Evolutionary conservation across 148 eudicot species (phyloP).

Genomic region (Rhododendron henanense): DNA sequence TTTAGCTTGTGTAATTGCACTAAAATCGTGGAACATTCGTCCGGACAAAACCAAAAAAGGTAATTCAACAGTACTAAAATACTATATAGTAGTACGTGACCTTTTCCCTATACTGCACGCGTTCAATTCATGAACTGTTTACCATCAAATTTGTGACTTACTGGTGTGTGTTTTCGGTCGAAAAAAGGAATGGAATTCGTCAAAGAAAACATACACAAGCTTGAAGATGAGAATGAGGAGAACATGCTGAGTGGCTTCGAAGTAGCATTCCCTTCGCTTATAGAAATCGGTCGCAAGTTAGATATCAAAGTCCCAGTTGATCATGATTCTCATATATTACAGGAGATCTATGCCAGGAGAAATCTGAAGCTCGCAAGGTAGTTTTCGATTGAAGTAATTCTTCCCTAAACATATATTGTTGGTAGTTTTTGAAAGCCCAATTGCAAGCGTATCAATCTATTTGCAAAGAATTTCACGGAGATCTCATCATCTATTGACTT

Average conservation of each 20-base stretch:
- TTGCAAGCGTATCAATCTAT: too few relatives aligned
- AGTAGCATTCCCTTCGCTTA: conserved; percentile 76
- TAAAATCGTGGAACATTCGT: conserved; percentile 61
- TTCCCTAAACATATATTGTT: not conserved
- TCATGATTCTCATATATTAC: conserved; percentile 41
- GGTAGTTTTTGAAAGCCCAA: too few relatives aligned
- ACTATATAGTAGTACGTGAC: too few relatives aligned
- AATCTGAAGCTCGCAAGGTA: conserved; percentile 65
- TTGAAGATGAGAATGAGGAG: conserved; percentile 54
- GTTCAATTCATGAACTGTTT: too few relatives aligned
- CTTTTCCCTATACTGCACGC: too few relatives aligned
- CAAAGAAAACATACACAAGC: conserved; percentile 50
- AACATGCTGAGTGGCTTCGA: conserved; percentile 93
- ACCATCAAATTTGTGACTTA: not conserved
- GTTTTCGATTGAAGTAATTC: not conserved
- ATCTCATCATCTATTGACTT: too few relatives aligned
- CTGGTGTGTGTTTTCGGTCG: too few relatives aligned
- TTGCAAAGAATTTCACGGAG: too few relatives aligned
- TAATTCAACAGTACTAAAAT: not conserved
- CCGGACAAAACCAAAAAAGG: conserved; percentile 43
- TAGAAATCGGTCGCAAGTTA: conserved; percentile 53
- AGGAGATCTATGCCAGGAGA: conserved; percentile 54
- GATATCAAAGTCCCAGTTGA: conserved; percentile 42
- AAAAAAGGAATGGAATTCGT: conserved; percentile 53
- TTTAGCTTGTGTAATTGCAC: conserved; percentile 71